Evolutionary conservation across 768 basidiomycete genomes (phyloP), one percentile per base, ranked within the genome.

Genomic region (Trametes sanguinea): DNA sequence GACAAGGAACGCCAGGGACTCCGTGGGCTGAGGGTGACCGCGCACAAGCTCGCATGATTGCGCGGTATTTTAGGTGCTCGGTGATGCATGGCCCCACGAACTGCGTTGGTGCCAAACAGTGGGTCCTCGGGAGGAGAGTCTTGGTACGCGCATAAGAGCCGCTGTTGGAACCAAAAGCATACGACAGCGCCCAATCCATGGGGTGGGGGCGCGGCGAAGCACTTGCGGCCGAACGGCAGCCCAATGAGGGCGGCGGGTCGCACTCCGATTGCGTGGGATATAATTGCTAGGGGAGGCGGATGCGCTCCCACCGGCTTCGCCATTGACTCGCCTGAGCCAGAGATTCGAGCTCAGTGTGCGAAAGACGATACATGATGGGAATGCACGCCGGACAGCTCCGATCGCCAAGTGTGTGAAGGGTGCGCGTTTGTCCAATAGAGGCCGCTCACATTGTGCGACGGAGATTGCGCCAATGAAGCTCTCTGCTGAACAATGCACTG

Each of bases 191-290:
- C 46, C n/a, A 37, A 14, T 6, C 46, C 33, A 47, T 37, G 54
- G 54, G 6, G 42, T 29, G 40, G 54, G n/a, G 32, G n/a, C 32
- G 22, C 33, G 14, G 43, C 14, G 51, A 53, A 35, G 58, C 30
- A 40, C 11, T 27, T 47, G 60, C 40, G 16, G 60, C 42, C 53
- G 47, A 14, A 8, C 53, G 60, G 60, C 60, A 55, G 48, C 47
- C 59, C 47, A 35, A 51, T 33, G n/a, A 33, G 48, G 60, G n/a
- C 53, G 39, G 16, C 6, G 47, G 40, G n/a, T 61, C 60, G 40
- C 60, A 61, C 53, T 39, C 53, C 60, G 47, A n/a, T 11, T 4
- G 29, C 47, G 53, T 44, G 60, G 60, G 60, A 55, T 37, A 48
- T 14, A 17, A 27, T 37, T 42, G 39, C 29, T 51, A 33, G 29